Evolutionary conservation across 805 yeast species (phyloP), one percentile per base, ranked within the genome.

Genomic region (Blastobotrys chiropterorum): DNA sequence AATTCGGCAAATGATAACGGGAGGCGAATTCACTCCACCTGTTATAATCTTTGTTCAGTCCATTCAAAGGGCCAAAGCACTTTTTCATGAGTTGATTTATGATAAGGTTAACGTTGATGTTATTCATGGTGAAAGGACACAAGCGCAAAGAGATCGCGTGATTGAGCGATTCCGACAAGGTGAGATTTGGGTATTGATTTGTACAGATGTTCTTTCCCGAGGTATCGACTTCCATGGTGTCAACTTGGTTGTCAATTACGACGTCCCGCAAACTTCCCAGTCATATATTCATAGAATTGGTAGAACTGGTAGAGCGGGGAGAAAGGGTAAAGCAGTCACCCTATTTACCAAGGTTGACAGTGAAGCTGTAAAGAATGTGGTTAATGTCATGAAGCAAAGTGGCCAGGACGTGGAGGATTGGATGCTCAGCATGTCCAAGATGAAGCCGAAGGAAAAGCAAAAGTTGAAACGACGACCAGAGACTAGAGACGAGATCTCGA

Each of bases 211-310:
- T 46, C 73, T 94, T 51, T 85, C 97, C 2, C 81, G 99, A 72
- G 99, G 99, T 75, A 87, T 94, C 53, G 99, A 94, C 68, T 94
- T 94, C 72, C 89, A 89, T 64, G 97, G 97, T 51, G 92, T 94
- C 47, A 94, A 90, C 64, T 67, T 95, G 53, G 97, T 94, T 41
- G 87, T 94, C 59, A 94, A 94, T 70, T 94, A 94, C 67, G 99
- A 94, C 69, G 96, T 94, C 11, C 99, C 99, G 15, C 86, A 82
- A 61, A 80, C 85, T 44, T 89, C 97, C 0, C 97, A 92, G 68
- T 85, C 96, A 0, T 94, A 94, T 67, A 97, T 94, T 45, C 99
- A 94, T 69, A 81, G 99, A 72, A 88, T 94, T 62, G 99, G 99
- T 69, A 85, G 99, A 76, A 92, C 99, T 1, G 99, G 99, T 59